Base-by-base conservation (phyloP, 192 early-diverging fungal species). In the Podila horticola region DNA sequence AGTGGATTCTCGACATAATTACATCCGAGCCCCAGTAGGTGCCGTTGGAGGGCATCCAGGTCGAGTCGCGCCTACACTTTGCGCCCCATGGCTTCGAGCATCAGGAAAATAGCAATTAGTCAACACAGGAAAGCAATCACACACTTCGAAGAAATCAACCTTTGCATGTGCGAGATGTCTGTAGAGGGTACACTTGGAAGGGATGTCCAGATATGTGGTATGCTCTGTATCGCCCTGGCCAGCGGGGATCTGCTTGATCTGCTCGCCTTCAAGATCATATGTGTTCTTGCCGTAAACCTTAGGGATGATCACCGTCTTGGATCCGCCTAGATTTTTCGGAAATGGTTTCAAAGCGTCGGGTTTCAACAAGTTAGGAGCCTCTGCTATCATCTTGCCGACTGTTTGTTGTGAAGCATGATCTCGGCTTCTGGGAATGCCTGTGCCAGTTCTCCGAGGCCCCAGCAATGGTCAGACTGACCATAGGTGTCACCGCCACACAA, bases 11-110 rank as follows among this genome's bases (percentile, higher is more conserved):
- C 0, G 30, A 55, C 6, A 66, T 9, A 30, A 66, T 11, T 24
- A 51, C 15, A 12, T 66, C 49, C 0, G 50, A 66, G 1, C 48
- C 50, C 64, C 64, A 66, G 50, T 52, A 66, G 19, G 50, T 66
- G 1, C 64, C 50, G 29, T 36, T 55, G 12, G 64, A 66, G 17
- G 64, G 64, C 2, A 34, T n/a, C n/a, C 26, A 66, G 1, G 0
- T 52, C 0, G 11, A 15, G 19, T 66, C 64, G 6, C 30, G 11
- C 49, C 51, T 66, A 17, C 3, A 51, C 49, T 11, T 26, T 5
- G 64, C 31, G 22, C 33, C 22, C 13, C 29, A 52, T 1, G 50
- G 28, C 4, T 49, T 58, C 5, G 57, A 58, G 9, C 51, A 22
- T 52, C 2, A 15, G 10, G 22, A 22, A 52, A 9, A 10, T n/a